A percentile compares a stretch with the other conserved stretches of the same genome.
Evolutionary conservation across 2,329 filamentous ascomycete genomes (phyloP).

Genomic region (Ceratocystiopsis minuta): DNA sequence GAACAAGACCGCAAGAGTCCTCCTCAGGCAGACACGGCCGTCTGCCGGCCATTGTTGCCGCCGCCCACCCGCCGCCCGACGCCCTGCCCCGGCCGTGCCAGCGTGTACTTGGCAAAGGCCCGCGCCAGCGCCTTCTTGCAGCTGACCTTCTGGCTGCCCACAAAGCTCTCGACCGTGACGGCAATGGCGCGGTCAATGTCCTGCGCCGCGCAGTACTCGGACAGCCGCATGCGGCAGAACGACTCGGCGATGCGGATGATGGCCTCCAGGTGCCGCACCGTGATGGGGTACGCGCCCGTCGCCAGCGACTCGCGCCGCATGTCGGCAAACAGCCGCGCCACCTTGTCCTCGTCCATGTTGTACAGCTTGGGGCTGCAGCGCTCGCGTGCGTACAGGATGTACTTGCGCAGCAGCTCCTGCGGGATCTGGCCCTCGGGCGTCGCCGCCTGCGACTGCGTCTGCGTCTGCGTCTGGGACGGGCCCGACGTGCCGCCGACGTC

Average conservation of each 20-base stretch:
- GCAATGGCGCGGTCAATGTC: constrained; percentile 96
- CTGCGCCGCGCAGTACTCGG: constrained; percentile 74
- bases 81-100: constrained; percentile 28
- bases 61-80: constrained; percentile 7
- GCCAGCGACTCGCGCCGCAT: constrained; percentile 87
- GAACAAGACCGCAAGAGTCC: neutral
- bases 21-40: neutral
- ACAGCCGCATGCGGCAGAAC: constrained; percentile 96
- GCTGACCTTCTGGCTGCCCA: constrained; percentile 90
- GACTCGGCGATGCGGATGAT: constrained; percentile 90
- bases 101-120: constrained; percentile 88
- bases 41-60: too few species aligned
- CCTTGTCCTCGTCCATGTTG: constrained; percentile 95
- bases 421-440: constrained; percentile 54
- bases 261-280: constrained; percentile 90
- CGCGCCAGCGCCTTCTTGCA: constrained; percentile 90
- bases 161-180: constrained; percentile 90
- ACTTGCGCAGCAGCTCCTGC: constrained; percentile 83
- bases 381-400: constrained; percentile 88
- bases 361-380: constrained; percentile 83
- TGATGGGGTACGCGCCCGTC: constrained; percentile 94
- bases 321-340: constrained; percentile 82
- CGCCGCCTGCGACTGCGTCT: constrained; percentile 7
- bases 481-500: constrained; percentile 31
- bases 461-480: constrained; percentile 15